phyloP scores from a whole-genome alignment of 352 stramenopile genomes.

The Globisporangium abappressorium region DNA sequence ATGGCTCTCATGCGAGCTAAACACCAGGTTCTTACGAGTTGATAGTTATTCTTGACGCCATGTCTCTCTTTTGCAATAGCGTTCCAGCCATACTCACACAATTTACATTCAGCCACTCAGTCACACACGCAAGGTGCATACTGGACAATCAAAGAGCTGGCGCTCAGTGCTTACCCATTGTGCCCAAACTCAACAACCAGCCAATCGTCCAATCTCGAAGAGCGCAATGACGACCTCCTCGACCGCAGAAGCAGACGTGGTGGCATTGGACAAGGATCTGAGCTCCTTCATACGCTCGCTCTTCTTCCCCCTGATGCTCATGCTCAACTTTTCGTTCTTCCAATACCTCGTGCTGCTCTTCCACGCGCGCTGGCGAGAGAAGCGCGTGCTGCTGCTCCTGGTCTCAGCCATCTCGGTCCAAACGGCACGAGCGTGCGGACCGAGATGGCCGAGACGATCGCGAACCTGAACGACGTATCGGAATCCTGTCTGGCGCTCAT shows the following conservation, averaged over 20 bases:
- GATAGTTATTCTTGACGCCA: neutral
- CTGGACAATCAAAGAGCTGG: neutral
- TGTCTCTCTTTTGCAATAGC: neutral
- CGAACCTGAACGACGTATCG: slow-evolving; percentile 30
- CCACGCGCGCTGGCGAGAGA: slow-evolving; percentile 23
- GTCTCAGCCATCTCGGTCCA: slow-evolving; percentile 25
- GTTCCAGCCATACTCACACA: neutral
- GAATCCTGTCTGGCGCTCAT: slow-evolving; percentile 29
- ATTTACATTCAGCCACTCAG: neutral
- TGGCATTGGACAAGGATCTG: slow-evolving; percentile 7
- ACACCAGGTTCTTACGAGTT: neutral
- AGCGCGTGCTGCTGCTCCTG: slow-evolving; percentile 24
- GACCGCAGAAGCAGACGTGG: neutral
- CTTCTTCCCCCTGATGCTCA: slow-evolving; percentile 29
- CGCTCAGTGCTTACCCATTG: neutral
- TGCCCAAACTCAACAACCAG: neutral
- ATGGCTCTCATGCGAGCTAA: neutral
- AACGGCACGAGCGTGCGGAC: too few relatives aligned
- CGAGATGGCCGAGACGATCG: slow-evolving; percentile 7
- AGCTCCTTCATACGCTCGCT: slow-evolving; percentile 11
- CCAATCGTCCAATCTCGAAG: neutral
- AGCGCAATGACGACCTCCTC: neutral
- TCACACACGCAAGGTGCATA: neutral
- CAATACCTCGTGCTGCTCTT: slow-evolving; percentile 36
- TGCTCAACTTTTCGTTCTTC: slow-evolving; percentile 33